These are phyloP conservation scores for Myriosclerotinia duriaeana DNA, from an alignment of 2,329 filamentous ascomycete species.

Conservation along the genomic window DNA sequence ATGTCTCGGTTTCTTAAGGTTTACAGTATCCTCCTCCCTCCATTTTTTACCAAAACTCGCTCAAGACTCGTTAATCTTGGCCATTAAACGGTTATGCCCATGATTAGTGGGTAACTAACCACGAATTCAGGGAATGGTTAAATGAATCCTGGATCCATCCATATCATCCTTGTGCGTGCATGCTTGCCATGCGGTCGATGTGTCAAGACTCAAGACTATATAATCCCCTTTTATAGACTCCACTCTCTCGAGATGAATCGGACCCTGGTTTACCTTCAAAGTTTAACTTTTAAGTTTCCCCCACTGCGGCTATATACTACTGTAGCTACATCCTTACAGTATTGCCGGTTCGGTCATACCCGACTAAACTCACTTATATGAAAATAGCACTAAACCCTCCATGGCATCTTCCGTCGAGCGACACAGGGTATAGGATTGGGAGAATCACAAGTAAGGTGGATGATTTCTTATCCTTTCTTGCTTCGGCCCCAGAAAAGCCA, in stretches of 20 bases:
- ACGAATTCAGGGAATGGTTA: not conserved
- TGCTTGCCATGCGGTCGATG: slow-evolving; percentile 8
- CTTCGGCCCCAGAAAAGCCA: no score
- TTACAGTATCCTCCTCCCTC: not conserved
- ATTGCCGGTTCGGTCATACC: no score
- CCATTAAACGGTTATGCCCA: not conserved
- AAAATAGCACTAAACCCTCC: no score
- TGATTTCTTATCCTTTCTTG: no score
- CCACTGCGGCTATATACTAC: no score
- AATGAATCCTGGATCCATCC: slow-evolving; percentile 7
- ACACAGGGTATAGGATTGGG: no score
- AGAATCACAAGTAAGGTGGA: no score
- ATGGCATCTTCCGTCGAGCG: no score
- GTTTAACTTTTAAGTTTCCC: not conserved
- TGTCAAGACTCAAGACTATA: no score
- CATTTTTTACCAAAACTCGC: not conserved
- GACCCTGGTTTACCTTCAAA: not conserved
- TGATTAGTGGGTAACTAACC: not conserved
- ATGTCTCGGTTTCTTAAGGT: not conserved
- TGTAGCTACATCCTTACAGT: no score
- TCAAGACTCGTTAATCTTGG: not conserved
- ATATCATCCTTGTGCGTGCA: not conserved
- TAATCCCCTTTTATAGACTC: not conserved
- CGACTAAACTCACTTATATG: no score
- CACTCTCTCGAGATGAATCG: not conserved